These are phyloP conservation scores for Conringia planisiliqua DNA, from an alignment of 345 rosid genomes.

Conservation along the genomic window DNA sequence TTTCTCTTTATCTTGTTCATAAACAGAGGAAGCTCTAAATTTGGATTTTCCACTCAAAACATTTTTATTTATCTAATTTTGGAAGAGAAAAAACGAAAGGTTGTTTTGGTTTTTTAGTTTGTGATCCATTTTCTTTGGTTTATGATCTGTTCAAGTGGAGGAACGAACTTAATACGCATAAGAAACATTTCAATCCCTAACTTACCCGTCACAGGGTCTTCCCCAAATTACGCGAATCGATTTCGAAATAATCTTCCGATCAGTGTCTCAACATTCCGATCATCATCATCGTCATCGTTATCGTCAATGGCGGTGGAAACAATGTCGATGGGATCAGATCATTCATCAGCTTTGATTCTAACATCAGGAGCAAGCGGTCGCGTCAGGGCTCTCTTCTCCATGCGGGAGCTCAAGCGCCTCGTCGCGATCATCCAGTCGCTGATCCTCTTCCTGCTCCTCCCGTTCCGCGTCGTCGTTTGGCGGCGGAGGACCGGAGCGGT, in stretches of 20 bases:
- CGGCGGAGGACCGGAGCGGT: conserved; percentile 25
- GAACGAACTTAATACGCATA: conserved; percentile 23
- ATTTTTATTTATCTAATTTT: conserved; percentile 17
- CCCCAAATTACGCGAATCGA: neutral
- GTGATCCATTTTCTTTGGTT: conserved; percentile 9
- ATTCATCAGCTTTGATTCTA: conserved; percentile 47
- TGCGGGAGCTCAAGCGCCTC: conserved; percentile 44
- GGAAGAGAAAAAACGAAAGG: conserved; percentile 1
- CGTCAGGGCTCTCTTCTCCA: conserved; percentile 58
- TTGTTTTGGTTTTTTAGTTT: neutral
- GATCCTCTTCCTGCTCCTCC: conserved; percentile 49
- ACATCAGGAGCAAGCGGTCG: conserved; percentile 92
- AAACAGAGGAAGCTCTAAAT: conserved; percentile 22
- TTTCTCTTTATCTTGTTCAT: neutral
- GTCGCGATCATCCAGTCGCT: conserved; percentile 44
- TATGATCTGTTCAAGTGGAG: conserved; percentile 36
- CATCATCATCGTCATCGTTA: conserved; percentile 13
- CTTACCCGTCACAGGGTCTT: neutral
- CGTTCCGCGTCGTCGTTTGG: conserved; percentile 44
- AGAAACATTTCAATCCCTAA: neutral
- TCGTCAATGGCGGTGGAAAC: conserved; percentile 42
- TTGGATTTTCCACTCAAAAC: conserved; percentile 7
- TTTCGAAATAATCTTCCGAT: neutral
- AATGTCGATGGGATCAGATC: conserved; percentile 25
- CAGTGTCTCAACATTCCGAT: neutral